Conservation (phyloP, 1,139 yeast genomes). For the Starmera stellimalicola region DNA sequence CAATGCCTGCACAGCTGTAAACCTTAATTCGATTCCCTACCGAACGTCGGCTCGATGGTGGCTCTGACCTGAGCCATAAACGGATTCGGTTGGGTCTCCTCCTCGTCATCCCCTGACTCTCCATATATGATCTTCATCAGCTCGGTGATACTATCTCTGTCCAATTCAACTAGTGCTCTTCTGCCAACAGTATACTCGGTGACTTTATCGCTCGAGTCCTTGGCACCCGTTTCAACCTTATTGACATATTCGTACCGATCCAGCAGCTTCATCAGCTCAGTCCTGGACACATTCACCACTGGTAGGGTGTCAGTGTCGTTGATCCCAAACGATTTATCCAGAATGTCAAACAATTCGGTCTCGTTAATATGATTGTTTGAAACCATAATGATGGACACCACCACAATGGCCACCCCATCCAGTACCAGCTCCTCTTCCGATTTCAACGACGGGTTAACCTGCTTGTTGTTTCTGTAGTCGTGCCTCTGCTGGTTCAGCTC, state of each 20-base stretch:
- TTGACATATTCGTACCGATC: constrained; percentile 23
- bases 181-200: constrained; percentile 28
- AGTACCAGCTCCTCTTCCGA: constrained; percentile 16
- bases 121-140: constrained; percentile 23
- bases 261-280: constrained; percentile 20
- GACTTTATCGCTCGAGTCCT: constrained; percentile 19
- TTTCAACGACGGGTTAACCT: constrained; percentile 9
- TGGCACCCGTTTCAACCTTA: neutral
- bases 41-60: constrained; percentile 9
- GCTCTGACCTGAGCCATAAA: constrained; percentile 9
- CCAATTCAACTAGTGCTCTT: constrained; percentile 25
- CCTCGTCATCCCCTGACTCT: constrained; percentile 12
- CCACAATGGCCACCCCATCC: constrained; percentile 23
- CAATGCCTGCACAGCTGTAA: no score
- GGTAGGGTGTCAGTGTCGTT: constrained; percentile 4
- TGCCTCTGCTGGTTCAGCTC: constrained; percentile 14
- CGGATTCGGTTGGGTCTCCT: constrained; percentile 9
- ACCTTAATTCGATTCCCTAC: no score
- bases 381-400: constrained; percentile 23
- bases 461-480: constrained; percentile 14
- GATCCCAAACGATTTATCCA: constrained; percentile 20
- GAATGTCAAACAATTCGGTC: constrained; percentile 21
- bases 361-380: constrained; percentile 25
- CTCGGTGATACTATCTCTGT: constrained; percentile 20
- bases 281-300: constrained; percentile 12